These are phyloP conservation scores for Thielaviopsis euricoi DNA, from an alignment of 2,329 filamentous ascomycete species.

Conservation along the genomic window DNA sequence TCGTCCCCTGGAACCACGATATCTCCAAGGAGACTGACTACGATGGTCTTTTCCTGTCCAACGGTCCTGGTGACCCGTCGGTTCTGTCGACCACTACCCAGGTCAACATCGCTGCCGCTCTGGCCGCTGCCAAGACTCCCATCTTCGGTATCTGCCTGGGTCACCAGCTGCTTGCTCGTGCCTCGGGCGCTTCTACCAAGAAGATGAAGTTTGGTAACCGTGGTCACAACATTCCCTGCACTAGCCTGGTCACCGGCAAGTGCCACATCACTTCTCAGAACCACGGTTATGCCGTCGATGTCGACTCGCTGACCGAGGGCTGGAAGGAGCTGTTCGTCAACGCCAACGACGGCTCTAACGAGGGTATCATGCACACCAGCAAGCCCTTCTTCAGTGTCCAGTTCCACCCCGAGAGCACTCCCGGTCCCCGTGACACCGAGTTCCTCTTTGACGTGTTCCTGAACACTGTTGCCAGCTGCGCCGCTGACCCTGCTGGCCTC, in stretches of 20 bases:
- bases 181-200: conserved; percentile 65
- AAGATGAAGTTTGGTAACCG: conserved; percentile 99
- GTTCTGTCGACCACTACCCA: conserved; percentile 65
- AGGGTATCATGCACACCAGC: conserved; percentile 77
- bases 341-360: conserved; percentile 94
- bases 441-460: conserved; percentile 97
- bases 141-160: conserved; percentile 95
- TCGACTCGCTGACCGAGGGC: conserved; percentile 52
- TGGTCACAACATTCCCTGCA: conserved; percentile 96
- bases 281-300: conserved; percentile 88
- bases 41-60: conserved; percentile 94
- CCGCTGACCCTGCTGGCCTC: conserved; percentile 50
- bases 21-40: conserved; percentile 68
- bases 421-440: conserved; percentile 87
- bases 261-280: conserved; percentile 99
- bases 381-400: conserved; percentile 98
- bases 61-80: conserved; percentile 89
- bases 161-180: conserved; percentile 80
- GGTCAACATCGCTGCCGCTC: conserved; percentile 52
- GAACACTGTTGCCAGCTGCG: conserved; percentile 57
- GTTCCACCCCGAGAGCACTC: conserved; percentile 95
- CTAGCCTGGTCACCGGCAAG: conserved; percentile 83
- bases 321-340: conserved; percentile 97
- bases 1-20: conserved; percentile 93
- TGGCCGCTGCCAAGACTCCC: conserved; percentile 66